Percentiles rank a stretch among this genome's conserved stretches.
Evolutionary conservation across 345 rosid genomes (phyloP).

Genomic region (Hibiscus trionum): DNA sequence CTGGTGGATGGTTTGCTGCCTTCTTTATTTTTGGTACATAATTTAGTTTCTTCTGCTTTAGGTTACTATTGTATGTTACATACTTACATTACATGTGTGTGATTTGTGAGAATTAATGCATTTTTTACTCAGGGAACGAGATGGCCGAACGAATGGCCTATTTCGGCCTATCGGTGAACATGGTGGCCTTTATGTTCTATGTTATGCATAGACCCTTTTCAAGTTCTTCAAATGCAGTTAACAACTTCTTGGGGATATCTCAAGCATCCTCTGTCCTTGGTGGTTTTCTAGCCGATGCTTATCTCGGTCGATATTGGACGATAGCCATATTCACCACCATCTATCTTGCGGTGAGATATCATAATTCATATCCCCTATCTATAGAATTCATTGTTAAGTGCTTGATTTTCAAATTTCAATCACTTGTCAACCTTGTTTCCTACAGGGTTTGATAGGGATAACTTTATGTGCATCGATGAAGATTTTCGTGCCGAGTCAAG

Average conservation of each 20-base stretch:
- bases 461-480: conserved; percentile 63
- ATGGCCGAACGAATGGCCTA: conserved; percentile 97
- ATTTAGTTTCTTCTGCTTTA: background rate
- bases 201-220: conserved; percentile 83
- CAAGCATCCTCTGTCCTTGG: conserved; percentile 89
- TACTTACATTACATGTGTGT: background rate
- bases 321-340: conserved; percentile 84
- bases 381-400: background rate
- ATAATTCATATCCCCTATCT: background rate
- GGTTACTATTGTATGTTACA: background rate
- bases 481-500: conserved; percentile 54
- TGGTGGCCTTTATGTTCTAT: conserved; percentile 89
- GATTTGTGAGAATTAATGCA: background rate
- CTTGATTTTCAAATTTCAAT: background rate
- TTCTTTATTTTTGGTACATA: conserved; percentile 74
- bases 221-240: conserved; percentile 76
- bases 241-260: conserved; percentile 86
- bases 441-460: conserved; percentile 83
- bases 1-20: conserved; percentile 93
- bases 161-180: conserved; percentile 85
- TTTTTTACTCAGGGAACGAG: conserved; percentile 58
- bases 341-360: conserved; percentile 58
- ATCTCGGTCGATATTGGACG: conserved; percentile 91
- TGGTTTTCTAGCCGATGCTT: conserved; percentile 92
- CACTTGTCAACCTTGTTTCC: conserved; percentile 11